Percentiles rank a stretch among this genome's conserved stretches.
These are phyloP conservation scores for Fomitopsis pinicola DNA, from an alignment of 1,284 basidiomycete genomes.

Conservation along the genomic window DNA sequence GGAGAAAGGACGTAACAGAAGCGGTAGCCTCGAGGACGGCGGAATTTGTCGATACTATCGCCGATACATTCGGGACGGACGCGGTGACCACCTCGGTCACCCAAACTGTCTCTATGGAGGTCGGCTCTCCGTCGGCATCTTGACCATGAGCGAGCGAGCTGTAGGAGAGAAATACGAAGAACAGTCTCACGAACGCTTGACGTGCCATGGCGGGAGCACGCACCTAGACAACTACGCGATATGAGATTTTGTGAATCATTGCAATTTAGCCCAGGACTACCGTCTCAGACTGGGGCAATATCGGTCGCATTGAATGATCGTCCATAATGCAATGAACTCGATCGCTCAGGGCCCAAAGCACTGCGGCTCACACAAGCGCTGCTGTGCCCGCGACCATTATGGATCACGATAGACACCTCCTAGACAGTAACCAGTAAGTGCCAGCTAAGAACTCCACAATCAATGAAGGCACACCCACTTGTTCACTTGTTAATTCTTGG, in stretches of 20 bases:
- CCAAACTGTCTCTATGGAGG: slow-evolving; percentile 9
- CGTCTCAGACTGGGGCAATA: not conserved
- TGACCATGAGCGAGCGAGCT: not conserved
- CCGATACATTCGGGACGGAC: slow-evolving; percentile 6
- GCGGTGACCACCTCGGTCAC: slow-evolving; percentile 17
- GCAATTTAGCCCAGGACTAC: not conserved
- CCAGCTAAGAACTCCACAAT: not conserved
- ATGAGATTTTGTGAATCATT: not conserved
- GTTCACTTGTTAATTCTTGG: not conserved
- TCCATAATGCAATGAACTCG: not conserved
- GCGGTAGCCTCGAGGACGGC: slow-evolving; percentile 4
- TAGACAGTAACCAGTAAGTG: not conserved
- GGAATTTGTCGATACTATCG: slow-evolving; percentile 8
- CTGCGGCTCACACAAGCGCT: not conserved
- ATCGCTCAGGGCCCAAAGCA: not conserved
- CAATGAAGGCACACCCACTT: not conserved
- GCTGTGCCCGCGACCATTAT: not conserved
- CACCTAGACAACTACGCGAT: not conserved
- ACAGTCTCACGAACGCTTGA: not conserved
- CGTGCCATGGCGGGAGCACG: not conserved
- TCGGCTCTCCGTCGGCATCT: slow-evolving; percentile 9
- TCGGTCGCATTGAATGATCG: not conserved
- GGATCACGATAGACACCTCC: no score
- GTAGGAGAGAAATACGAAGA: not conserved
- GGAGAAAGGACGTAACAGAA: slow-evolving; percentile 2